Base-by-base conservation (phyloP, 208 protist species). In the Leptomonas seymouri region DNA sequence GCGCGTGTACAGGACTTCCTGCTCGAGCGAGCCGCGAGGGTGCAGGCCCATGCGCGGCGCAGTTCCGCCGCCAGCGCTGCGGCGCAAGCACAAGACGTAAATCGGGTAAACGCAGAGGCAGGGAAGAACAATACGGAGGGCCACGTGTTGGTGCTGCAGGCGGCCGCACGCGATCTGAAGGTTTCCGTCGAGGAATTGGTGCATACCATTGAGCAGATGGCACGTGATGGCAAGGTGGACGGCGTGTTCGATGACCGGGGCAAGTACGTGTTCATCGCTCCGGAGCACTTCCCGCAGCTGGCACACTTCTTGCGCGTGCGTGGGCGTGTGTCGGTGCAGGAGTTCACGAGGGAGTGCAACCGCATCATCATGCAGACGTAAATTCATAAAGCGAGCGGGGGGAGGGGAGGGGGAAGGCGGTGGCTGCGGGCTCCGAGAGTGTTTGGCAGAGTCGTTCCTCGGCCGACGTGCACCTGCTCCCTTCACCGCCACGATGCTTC, bases 181-280 rank as follows among this genome's bases (percentile, higher is more conserved):
- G 79, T 90, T 14, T 82, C 85, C 0, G 85, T 90, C 59, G 83
- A 91, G 59, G 59, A 84, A 53, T 48, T 90, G 21, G 88, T 88
- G 16, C 42, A 71, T 41, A 56, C 77, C 23, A 87, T 93, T 51
- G 85, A 91, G 73, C 74, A 81, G 44, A 71, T 94, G 27, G 53
- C 86, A 30, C 57, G 71, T 34, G 75, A 77, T 7, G 78, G 85
- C 14, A 34, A 34, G 20, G 72, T 92, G 18, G 80, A 74, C 44
- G 86, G 89, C 25, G 86, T 92, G 1, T 91, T 94, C 66, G 86
- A 94, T 67, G 89, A 94, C 25, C 76, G 87, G n/a, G 86, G 89
- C n/a, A 90, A 92, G 77, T 92, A 86, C 63, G 56, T 92, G 5
- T 77, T 91, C 11, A 73, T 94, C 34, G 67, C 81, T 5, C 78